These are phyloP conservation scores for Smallanthus sonchifolius DNA, from an alignment of 129 eudicot species.

Conservation along the genomic window DNA sequence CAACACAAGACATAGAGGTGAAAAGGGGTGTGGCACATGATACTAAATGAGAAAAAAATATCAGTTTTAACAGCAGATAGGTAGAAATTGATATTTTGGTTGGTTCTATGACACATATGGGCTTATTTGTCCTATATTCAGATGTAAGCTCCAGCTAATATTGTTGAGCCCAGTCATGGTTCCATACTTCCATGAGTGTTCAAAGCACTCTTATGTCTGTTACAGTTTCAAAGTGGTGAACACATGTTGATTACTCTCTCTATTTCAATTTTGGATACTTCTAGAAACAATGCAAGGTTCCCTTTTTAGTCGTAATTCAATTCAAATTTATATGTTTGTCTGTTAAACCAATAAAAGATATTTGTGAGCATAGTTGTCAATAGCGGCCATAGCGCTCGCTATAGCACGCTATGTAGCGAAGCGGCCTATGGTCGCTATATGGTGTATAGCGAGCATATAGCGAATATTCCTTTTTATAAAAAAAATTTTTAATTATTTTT, in stretches of 20 bases:
- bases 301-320: no score
- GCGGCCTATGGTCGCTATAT: no score
- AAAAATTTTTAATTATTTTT: no score
- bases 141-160: not conserved
- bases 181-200: not conserved
- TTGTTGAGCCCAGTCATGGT: not conserved
- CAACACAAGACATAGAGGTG: not conserved
- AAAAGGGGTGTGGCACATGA: not conserved
- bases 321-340: not conserved
- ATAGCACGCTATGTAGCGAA: no score
- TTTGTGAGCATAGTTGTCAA: no score
- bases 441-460: no score
- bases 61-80: not conserved
- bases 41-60: not conserved
- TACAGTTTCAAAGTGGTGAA: no score
- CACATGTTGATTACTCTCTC: no score
- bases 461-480: no score
- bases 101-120: not conserved
- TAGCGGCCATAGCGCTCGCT: no score
- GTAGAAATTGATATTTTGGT: not conserved
- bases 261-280: no score
- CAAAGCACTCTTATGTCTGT: not conserved
- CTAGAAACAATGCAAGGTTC: no score
- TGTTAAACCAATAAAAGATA: not conserved
- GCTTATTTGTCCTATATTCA: not conserved